Base-by-base conservation (phyloP, 2,329 filamentous ascomycete species). In the Pseudophaeomoniella oleicola region DNA sequence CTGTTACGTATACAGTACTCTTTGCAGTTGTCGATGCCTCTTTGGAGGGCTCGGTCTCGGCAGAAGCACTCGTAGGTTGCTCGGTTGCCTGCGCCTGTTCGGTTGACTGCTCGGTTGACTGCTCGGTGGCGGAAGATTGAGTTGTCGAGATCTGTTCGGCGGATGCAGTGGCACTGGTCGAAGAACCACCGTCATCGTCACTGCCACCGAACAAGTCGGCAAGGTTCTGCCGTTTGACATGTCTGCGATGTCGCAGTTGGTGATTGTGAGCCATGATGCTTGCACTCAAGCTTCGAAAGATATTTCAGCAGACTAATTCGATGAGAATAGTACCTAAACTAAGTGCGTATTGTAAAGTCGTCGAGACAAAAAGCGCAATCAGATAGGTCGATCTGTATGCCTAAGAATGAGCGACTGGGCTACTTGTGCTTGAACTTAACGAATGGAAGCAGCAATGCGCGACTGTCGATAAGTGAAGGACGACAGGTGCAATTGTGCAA, bases 1-100 rank as follows among this genome's bases (percentile, higher is more conserved):
- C 58, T 0, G 70, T 73, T 32, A 71, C 59, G 50, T 72, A 69
- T 30, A 73, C 59, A 6, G 22, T 27, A n/a, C 22, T 27, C n/a
- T 27, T 27, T 27, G 22, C 6, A 27, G 22, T 27, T n/a, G 22
- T 27, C 22, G 6, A n/a, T 27, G 22, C 22, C n/a, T n/a, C n/a
- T n/a, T n/a, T n/a, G n/a, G n/a, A n/a, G n/a, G n/a, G n/a, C n/a
- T n/a, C n/a, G n/a, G n/a, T n/a, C 22, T 27, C 22, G n/a, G 22
- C 22, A 27, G 22, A 27, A n/a, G 22, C n/a, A 27, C 22, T 27
- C n/a, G 22, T 27, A 9, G 22, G 9, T 27, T 27, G 6, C 22
- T 27, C 22, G 6, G 22, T 27, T n/a, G n/a, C n/a, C n/a, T n/a
- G n/a, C n/a, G n/a, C n/a, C n/a, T n/a, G n/a, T n/a, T n/a, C n/a